phyloP scores from a whole-genome alignment of 805 yeast species.

The Starmera pachycereana region DNA sequence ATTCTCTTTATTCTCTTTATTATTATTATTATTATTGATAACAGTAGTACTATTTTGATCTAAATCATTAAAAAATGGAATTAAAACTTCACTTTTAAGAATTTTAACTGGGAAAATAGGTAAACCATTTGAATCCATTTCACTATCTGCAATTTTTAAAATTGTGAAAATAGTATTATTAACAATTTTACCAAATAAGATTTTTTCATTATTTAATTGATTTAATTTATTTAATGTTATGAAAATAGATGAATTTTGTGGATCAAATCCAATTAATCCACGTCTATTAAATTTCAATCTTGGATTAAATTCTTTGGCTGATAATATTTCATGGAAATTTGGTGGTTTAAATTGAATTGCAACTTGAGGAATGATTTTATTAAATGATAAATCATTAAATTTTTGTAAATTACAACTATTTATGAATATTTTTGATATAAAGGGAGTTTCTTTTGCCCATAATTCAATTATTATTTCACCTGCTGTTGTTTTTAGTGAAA shows the following conservation, averaged over 20 bases:
- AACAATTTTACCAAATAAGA: constrained; percentile 48
- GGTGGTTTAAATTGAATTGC: no score
- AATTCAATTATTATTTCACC: constrained; percentile 52
- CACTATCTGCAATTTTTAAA: constrained; percentile 37
- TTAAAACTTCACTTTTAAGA: constrained; percentile 28
- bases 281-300: constrained; percentile 40
- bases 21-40: constrained; percentile 1
- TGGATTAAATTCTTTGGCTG: constrained; percentile 35
- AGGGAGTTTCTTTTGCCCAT: constrained; percentile 62
- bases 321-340: no score
- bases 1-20: constrained; percentile 3
- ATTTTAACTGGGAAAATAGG: constrained; percentile 46
- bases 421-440: constrained; percentile 36
- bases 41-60: constrained; percentile 2
- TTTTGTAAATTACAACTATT: constrained; percentile 22
- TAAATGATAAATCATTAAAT: constrained; percentile 32
- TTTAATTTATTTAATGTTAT: constrained; percentile 39
- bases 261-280: constrained; percentile 42
- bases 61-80: constrained; percentile 40
- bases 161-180: constrained; percentile 48
- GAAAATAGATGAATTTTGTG: constrained; percentile 32
- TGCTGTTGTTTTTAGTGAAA: constrained; percentile 42
- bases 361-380: constrained; percentile 20
- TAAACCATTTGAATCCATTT: constrained; percentile 27
- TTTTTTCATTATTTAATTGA: constrained; percentile 29